Conservation (phyloP, 2,329 filamentous ascomycete species). For the Boeremia lycopersici region DNA sequence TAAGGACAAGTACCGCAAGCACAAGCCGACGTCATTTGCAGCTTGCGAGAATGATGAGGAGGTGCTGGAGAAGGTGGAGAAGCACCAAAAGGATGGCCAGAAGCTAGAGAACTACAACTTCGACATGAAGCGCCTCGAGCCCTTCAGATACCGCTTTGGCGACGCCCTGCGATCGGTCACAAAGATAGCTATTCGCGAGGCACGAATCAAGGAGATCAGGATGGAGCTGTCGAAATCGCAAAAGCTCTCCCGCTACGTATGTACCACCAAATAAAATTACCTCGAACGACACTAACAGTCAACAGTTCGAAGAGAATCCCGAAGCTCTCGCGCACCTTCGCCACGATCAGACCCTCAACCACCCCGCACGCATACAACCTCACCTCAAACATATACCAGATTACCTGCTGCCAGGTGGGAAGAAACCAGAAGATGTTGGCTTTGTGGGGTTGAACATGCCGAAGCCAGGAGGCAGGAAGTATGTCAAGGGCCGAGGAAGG, state of each 20-base stretch:
- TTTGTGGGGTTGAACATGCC: conserved; percentile 70
- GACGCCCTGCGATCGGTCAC: conserved; percentile 92
- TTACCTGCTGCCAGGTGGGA: conserved; percentile 82
- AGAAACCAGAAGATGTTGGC: conserved; percentile 71
- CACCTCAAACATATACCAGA: conserved; percentile 88
- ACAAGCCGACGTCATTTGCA: conserved; percentile 80
- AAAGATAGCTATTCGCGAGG: conserved; percentile 85
- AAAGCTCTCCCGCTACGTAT: conserved; percentile 63
- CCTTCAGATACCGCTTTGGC: conserved; percentile 86
- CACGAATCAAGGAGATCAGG: conserved; percentile 82
- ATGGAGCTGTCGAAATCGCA: conserved; percentile 92
- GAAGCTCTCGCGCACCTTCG: conserved; percentile 84
- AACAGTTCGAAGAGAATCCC: conserved; percentile 95
- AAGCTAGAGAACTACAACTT: conserved; percentile 91
- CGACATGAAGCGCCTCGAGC: conserved; percentile 91
- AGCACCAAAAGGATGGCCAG: conserved; percentile 80
- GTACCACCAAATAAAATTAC: background rate
- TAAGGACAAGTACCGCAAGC: conserved; percentile 79
- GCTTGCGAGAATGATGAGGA: conserved; percentile 83
- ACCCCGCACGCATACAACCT: conserved; percentile 80
- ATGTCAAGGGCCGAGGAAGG: conserved; percentile 56
- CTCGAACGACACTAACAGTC: conserved; percentile 15
- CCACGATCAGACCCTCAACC: conserved; percentile 81
- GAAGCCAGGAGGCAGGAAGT: conserved; percentile 51
- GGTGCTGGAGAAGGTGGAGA: conserved; percentile 77